Evolutionary conservation across 1,284 basidiomycete genomes (phyloP).

Genomic region (Abortiporus biennis): DNA sequence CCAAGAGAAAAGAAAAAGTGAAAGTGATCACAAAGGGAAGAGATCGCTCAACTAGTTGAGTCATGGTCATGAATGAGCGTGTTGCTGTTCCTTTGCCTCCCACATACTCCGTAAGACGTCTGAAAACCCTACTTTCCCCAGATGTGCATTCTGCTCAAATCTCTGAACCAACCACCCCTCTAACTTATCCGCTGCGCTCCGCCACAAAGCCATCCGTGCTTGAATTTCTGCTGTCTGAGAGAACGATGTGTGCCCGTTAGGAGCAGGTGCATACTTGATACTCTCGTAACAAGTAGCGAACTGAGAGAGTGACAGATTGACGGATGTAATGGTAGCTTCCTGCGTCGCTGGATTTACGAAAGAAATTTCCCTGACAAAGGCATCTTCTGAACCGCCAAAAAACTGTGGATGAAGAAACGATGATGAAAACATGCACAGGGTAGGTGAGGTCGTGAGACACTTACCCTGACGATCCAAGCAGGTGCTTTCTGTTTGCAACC

Average conservation of each 20-base stretch:
- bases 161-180: slow-evolving; percentile 81
- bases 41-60: neutral
- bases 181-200: slow-evolving; percentile 71
- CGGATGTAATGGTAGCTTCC: slow-evolving; percentile 78
- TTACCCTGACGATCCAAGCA: slow-evolving; percentile 77
- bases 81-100: slow-evolving; percentile 46
- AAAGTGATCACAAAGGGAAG: neutral
- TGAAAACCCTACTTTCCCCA: slow-evolving; percentile 83
- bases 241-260: slow-evolving; percentile 57
- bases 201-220: slow-evolving; percentile 72
- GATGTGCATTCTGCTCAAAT: slow-evolving; percentile 83
- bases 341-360: slow-evolving; percentile 81
- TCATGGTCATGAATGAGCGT: slow-evolving; percentile 16
- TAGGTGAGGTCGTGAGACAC: slow-evolving; percentile 17
- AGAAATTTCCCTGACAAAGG: slow-evolving; percentile 91
- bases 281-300: slow-evolving; percentile 86
- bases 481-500: slow-evolving; percentile 86
- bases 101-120: slow-evolving; percentile 75
- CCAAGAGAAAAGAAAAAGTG: slow-evolving; percentile 9
- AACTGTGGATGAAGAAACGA: slow-evolving; percentile 39
- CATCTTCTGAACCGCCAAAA: slow-evolving; percentile 86
- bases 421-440: slow-evolving; percentile 5
- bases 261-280: slow-evolving; percentile 80
- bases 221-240: slow-evolving; percentile 82
- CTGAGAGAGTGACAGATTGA: slow-evolving; percentile 87